Base-by-base conservation (phyloP, 495 filamentous ascomycete species). In the Daldinia loculata region DNA sequence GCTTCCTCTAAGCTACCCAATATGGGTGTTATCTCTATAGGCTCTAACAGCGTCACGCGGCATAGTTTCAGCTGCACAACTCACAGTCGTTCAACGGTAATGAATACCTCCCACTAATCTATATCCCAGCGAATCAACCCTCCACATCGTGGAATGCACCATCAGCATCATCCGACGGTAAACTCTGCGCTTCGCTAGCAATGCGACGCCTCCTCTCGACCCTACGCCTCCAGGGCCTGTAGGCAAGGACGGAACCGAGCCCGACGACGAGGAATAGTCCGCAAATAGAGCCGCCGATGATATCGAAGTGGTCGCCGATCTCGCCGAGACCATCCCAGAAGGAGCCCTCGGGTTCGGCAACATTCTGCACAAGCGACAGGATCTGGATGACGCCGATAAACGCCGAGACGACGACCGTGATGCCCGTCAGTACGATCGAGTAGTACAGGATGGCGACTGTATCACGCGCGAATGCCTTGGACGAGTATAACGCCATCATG, bases 401-500 rank as follows among this genome's bases (percentile, higher is more conserved):
- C 7, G 92, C 84, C 22, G 95, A 92, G 12, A 98, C 94, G 11
- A 93, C 78, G n/a, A 98, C 91, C 1, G 95, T 97, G 63, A 97
- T 85, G 1, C 86, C 86, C 0, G 93, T 97, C 17, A 98, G 82
- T 2, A 97, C 91, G 74, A 97, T 95, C 14, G 92, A 95, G 83
- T 97, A 98, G 81, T 98, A 98, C 11, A 97, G 78, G 59, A 97
- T 92, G 14, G 94, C 94, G 43, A 98, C 89, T 0, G 85, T 84
- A 73, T 98, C 95, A 51, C 91, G 80, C 2, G 91, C 89, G 55
- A 92, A 84, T 6, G 85, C 82, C 34, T 91, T 89, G 38, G 88
- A 92, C 0, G 93, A 92, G 81, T 99, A 99, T 5, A 98, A 84
- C 0, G 91, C 89, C 86, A 96, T 94, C 95, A 98, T 98, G 0